Evolutionary conservation across 768 basidiomycete species (phyloP).

Genomic region (Coprinellus aureogranulatus): DNA sequence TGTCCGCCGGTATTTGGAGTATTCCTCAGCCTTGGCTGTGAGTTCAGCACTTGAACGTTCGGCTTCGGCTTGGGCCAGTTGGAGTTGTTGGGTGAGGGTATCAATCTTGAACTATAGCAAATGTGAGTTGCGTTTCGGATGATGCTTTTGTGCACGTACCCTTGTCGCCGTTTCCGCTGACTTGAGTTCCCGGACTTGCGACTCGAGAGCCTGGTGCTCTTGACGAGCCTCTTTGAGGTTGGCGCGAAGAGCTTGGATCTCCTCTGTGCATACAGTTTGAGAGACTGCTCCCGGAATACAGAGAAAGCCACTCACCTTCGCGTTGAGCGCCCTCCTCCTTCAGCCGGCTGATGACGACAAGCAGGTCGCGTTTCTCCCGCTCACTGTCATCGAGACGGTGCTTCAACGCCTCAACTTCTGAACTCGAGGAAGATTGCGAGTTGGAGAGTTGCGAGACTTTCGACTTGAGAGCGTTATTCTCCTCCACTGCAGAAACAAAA

Average conservation of each 20-base stretch:
- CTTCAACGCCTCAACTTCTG: slow-evolving; percentile 57
- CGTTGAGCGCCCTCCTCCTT: slow-evolving; percentile 73
- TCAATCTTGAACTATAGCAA: slow-evolving; percentile 76
- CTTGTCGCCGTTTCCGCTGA: slow-evolving; percentile 76
- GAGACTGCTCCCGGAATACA: not conserved
- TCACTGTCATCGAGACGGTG: slow-evolving; percentile 72
- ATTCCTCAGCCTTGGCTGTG: slow-evolving; percentile 73
- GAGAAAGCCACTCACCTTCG: slow-evolving; percentile 57
- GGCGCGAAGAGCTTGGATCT: slow-evolving; percentile 63
- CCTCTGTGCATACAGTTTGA: slow-evolving; percentile 45
- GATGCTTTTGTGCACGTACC: slow-evolving; percentile 34
- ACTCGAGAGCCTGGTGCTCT: slow-evolving; percentile 66
- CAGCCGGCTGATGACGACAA: slow-evolving; percentile 77
- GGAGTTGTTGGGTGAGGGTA: slow-evolving; percentile 76
- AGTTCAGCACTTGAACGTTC: slow-evolving; percentile 72
- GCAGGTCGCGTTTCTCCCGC: slow-evolving; percentile 86
- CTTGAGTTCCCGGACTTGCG: slow-evolving; percentile 67
- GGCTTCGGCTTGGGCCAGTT: slow-evolving; percentile 73
- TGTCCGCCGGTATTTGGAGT: slow-evolving; percentile 73
- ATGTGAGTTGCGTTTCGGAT: not conserved
- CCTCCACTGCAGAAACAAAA: slow-evolving; percentile 22
- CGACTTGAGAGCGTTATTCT: slow-evolving; percentile 48
- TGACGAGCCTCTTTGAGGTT: slow-evolving; percentile 74
- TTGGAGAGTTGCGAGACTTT: slow-evolving; percentile 56
- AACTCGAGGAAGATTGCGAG: slow-evolving; percentile 61